These are phyloP conservation scores for Paecilomyces sp. DNA, from an alignment of 2,329 filamentous ascomycete species.

Conservation along the genomic window DNA sequence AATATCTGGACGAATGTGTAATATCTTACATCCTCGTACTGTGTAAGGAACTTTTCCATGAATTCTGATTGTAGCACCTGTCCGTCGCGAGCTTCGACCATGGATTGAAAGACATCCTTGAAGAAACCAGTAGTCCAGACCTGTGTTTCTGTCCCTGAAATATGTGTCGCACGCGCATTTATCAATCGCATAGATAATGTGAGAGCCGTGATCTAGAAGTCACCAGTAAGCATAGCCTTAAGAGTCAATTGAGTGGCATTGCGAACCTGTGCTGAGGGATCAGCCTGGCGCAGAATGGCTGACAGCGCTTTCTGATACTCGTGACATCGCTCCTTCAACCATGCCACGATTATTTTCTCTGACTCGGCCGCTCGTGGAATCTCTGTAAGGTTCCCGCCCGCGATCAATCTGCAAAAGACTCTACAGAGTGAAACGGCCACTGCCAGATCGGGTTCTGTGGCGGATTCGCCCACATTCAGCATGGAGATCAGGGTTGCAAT, in stretches of 20 bases:
- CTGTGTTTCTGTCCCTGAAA: constrained; percentile 55
- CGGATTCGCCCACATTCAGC: constrained; percentile 43
- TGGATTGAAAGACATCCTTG: constrained; percentile 52
- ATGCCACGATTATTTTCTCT: constrained; percentile 65
- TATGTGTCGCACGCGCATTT: constrained; percentile 66
- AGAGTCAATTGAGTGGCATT: background rate
- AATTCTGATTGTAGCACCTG: constrained; percentile 64
- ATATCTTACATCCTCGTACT: constrained; percentile 78
- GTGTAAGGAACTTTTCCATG: constrained; percentile 66
- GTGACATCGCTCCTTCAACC: constrained; percentile 68
- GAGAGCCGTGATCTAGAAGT: constrained; percentile 56
- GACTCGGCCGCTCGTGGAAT: constrained; percentile 62
- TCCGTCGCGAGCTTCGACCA: constrained; percentile 54
- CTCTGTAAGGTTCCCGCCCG: constrained; percentile 62
- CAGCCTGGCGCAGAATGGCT: constrained; percentile 52
- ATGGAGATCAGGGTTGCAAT: constrained; percentile 65
- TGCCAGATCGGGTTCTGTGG: constrained; percentile 53
- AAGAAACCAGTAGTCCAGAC: constrained; percentile 65
- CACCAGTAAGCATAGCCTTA: constrained; percentile 7
- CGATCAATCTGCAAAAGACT: constrained; percentile 75
- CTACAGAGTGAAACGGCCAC: constrained; percentile 77
- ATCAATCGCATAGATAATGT: constrained; percentile 76
- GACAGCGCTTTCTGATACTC: constrained; percentile 63
- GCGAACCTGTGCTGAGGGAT: constrained; percentile 48
- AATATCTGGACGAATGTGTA: constrained; percentile 70